Evolutionary conservation across 2,329 filamentous ascomycete genomes (phyloP).

Genomic region (Zopfia rhizophila): DNA sequence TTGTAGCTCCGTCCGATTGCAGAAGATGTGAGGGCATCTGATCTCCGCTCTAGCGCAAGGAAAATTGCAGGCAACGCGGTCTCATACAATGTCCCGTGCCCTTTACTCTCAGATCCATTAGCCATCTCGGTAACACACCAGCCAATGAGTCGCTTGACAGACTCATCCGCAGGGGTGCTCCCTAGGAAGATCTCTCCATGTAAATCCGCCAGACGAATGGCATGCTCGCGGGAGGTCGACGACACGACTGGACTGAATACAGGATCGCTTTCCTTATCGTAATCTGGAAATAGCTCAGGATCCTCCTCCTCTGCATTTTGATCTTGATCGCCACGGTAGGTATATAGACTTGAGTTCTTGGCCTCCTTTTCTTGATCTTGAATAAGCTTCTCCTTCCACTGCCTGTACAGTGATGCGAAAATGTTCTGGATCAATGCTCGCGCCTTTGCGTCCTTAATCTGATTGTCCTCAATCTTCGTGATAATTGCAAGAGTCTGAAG

Average conservation of each 20-base stretch:
- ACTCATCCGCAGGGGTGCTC: slow-evolving; percentile 28
- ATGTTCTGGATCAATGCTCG: slow-evolving; percentile 68
- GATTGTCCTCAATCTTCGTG: slow-evolving; percentile 33
- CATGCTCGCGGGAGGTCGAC: slow-evolving; percentile 44
- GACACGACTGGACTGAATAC: slow-evolving; percentile 7
- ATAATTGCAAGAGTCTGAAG: slow-evolving; percentile 38
- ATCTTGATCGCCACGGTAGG: slow-evolving; percentile 80
- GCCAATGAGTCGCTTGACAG: slow-evolving; percentile 39
- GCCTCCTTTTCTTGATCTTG: slow-evolving; percentile 80
- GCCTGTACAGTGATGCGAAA: slow-evolving; percentile 77
- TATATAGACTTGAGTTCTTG: slow-evolving; percentile 80
- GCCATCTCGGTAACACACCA: slow-evolving; percentile 44
- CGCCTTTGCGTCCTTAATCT: slow-evolving; percentile 19
- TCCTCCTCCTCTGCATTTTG: slow-evolving; percentile 82
- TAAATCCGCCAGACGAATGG: slow-evolving; percentile 44
- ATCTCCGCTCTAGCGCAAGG: slow-evolving; percentile 71
- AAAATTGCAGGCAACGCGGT: slow-evolving; percentile 73
- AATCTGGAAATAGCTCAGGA: slow-evolving; percentile 82
- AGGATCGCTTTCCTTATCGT: slow-evolving; percentile 65
- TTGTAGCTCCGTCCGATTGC: slow-evolving; percentile 69
- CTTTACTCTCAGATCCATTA: slow-evolving; percentile 36
- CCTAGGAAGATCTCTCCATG: slow-evolving; percentile 46
- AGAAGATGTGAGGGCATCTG: slow-evolving; percentile 51
- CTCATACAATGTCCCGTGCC: slow-evolving; percentile 44
- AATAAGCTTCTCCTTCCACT: slow-evolving; percentile 82